Evolutionary conservation across 177 flowering plant species (phyloP).

Genomic region (Tripterygium wilfordii): DNA sequence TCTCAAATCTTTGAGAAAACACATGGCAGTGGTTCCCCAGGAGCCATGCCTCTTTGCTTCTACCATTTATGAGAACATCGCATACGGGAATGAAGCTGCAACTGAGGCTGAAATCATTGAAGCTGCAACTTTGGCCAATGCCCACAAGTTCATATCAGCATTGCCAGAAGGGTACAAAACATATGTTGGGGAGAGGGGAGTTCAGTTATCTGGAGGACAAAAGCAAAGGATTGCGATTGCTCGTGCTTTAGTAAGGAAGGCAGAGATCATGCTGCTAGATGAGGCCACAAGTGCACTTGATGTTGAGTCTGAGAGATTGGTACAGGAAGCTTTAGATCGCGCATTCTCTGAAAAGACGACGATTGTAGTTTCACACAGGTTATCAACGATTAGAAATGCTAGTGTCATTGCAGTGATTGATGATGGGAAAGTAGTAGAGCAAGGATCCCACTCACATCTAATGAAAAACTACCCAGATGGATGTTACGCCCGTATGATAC

Average conservation of each 20-base stretch:
- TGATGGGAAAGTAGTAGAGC: slow-evolving; percentile 96
- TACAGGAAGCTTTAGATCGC: slow-evolving; percentile 79
- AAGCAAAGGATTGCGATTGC: slow-evolving; percentile 92
- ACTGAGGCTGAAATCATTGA: slow-evolving; percentile 84
- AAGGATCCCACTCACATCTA: slow-evolving; percentile 87
- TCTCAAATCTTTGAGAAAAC: slow-evolving; percentile 63
- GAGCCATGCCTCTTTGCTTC: slow-evolving; percentile 91
- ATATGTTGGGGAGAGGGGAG: slow-evolving; percentile 88
- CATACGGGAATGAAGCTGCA: slow-evolving; percentile 75
- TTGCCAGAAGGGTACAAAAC: slow-evolving; percentile 91
- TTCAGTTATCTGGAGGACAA: slow-evolving; percentile 91
- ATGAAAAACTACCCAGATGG: slow-evolving; percentile 86
- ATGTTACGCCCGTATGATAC: slow-evolving; percentile 84
- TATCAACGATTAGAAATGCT: slow-evolving; percentile 82
- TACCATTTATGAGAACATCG: slow-evolving; percentile 86
- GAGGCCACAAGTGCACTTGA: slow-evolving; percentile 99
- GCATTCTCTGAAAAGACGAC: slow-evolving; percentile 77
- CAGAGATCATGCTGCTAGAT: slow-evolving; percentile 79
- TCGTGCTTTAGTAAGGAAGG: slow-evolving; percentile 65
- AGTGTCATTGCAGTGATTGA: slow-evolving; percentile 88
- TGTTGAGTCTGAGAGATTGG: slow-evolving; percentile 83
- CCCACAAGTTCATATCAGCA: slow-evolving; percentile 79
- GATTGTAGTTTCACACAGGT: slow-evolving; percentile 83
- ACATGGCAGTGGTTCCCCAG: slow-evolving; percentile 84
- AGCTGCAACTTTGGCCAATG: slow-evolving; percentile 84